Evolutionary conservation across 164 flowering plant species (phyloP), one percentile per base, ranked within the genome.

Genomic region (Sedum album): DNA sequence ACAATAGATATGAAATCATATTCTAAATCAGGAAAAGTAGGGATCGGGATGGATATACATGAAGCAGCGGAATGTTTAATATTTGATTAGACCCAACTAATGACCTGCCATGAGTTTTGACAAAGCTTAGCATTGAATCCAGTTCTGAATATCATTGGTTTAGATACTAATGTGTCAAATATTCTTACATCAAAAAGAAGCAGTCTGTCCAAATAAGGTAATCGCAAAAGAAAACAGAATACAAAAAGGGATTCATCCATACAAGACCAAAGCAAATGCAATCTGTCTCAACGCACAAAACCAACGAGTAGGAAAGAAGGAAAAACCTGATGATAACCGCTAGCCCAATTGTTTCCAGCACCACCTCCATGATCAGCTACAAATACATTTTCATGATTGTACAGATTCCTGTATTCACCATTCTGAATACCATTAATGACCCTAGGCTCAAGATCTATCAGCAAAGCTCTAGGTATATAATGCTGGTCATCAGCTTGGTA

Each of bases 401-500:
- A 95, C 23, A 95, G 89, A 71, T 95, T 92, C 31, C 96, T 81
- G 65, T 95, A 95, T 66, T 95, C 99, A 73, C 97, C 80, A 69
- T 90, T 95, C 68, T 95, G 99, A 66, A 95, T 95, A 11, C 97
- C 91, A 78, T 95, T 95, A 26, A 95, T 95, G 23, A 95, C 99
- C 73, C 99, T 82, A 4, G 99, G 99, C 79, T 95, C 99, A 81
- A 95, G 77, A 80, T 95, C 99, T 48, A 95, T 86, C 70, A 95
- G 80, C 23, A 95, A 82, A 44, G 99, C 97, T 41, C 97, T 79
- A 20, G 99, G 99, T 53, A 95, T 88, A 74, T 95, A 95, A 78
- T 95, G 99, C 70, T 95, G 97, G 73, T 95, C 99, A 79, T 95
- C 99, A 66, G 99, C 99, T 90, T 95, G 99, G 75, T 95, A 95